Percentiles rank a stretch among this genome's conserved stretches.
Conservation (phyloP, 116 monocot species). For the Thalassia testudinum region DNA sequence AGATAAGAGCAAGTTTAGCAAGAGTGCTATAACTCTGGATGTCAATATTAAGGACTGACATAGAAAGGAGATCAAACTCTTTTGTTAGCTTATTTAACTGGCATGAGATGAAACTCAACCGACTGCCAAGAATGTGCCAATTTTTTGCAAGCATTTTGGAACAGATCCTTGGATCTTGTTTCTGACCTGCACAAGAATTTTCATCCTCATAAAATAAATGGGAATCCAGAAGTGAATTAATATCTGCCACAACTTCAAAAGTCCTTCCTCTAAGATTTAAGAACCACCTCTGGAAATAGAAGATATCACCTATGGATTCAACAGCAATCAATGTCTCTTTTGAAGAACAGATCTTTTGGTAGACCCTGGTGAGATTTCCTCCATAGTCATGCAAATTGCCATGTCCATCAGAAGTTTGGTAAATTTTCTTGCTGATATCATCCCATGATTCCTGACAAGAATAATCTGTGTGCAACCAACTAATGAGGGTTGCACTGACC, state of each 20-base stretch:
- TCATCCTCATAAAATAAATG: neutral
- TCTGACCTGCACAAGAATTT: too few relatives aligned
- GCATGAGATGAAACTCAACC: constrained; percentile 19
- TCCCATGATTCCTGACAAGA: constrained; percentile 9
- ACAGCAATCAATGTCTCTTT: constrained; percentile 28
- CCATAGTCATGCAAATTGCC: constrained; percentile 16
- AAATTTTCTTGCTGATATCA: constrained; percentile 13
- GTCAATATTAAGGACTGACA: constrained; percentile 68
- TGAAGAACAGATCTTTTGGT: constrained; percentile 41
- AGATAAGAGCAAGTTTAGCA: constrained; percentile 44
- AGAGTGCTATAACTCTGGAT: constrained; percentile 29
- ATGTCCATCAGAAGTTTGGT: constrained; percentile 4
- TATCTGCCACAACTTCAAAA: constrained; percentile 13
- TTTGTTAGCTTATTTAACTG: constrained; percentile 35
- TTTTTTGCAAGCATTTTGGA: too few relatives aligned
- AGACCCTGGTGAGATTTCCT: constrained; percentile 29
- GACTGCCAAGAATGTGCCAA: constrained; percentile 9
- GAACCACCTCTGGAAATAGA: constrained; percentile 76
- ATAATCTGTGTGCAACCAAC: constrained; percentile 25
- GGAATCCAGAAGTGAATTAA: constrained; percentile 7
- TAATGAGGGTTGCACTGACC: constrained; percentile 29
- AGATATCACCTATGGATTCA: constrained; percentile 12
- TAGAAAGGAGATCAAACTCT: constrained; percentile 75
- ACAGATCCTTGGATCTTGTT: too few relatives aligned
- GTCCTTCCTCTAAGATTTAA: constrained; percentile 50